A percentile compares a stretch with the other conserved stretches of the same genome.
Conservation (phyloP, 73 alveolate species). For the Paramecium tetraurelia region DNA sequence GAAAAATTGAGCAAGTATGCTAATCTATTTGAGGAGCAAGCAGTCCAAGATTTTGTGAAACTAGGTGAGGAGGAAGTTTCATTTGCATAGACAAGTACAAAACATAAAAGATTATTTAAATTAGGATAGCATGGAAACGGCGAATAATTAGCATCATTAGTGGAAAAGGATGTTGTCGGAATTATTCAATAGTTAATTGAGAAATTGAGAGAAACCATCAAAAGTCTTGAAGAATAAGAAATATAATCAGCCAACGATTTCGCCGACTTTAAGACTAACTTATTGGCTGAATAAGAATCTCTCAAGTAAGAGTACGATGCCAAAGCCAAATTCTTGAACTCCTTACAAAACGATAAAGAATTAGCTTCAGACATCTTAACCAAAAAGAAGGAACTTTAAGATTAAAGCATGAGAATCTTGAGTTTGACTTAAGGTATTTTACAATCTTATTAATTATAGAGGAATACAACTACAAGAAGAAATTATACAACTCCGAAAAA, state of each 20-base stretch:
- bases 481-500: neutral
- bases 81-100: neutral
- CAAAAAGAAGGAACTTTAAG: slow-evolving; percentile 28
- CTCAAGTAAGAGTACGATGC: slow-evolving; percentile 38
- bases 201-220: slow-evolving; percentile 28
- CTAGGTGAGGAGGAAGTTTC: neutral
- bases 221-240: slow-evolving; percentile 34
- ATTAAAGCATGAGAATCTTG: slow-evolving; percentile 22
- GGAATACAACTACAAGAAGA: slow-evolving; percentile 17
- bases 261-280: slow-evolving; percentile 25
- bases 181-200: slow-evolving; percentile 11
- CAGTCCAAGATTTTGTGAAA: slow-evolving; percentile 31
- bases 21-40: slow-evolving; percentile 29
- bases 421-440: slow-evolving; percentile 16
- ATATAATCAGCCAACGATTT: neutral
- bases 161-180: slow-evolving; percentile 3
- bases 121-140: slow-evolving; percentile 1
- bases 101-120: neutral
- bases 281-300: slow-evolving; percentile 43
- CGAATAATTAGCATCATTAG: slow-evolving; percentile 8
- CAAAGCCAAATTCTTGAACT: slow-evolving; percentile 35
- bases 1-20: slow-evolving; percentile 21
- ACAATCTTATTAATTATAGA: neutral
- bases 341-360: slow-evolving; percentile 19
- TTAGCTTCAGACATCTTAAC: neutral